Conservation (phyloP, 495 filamentous ascomycete genomes). For the Penicillium waksmanii region DNA sequence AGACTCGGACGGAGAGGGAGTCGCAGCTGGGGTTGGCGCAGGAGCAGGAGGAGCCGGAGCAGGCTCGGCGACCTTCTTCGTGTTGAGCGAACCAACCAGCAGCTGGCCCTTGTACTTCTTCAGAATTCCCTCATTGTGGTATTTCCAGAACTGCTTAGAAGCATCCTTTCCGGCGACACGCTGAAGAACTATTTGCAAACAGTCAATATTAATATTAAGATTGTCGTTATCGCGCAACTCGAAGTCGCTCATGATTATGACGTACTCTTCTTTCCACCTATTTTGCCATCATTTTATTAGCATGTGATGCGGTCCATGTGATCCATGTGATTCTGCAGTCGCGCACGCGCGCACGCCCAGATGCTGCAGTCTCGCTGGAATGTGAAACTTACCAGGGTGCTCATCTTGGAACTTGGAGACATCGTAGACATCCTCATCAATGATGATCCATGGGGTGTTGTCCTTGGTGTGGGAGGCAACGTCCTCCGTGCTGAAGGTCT, state of each 20-base stretch:
- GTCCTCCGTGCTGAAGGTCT: constrained; percentile 80
- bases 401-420: constrained; percentile 93
- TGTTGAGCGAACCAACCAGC: constrained; percentile 87
- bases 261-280: constrained; percentile 93
- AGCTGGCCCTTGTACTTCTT: constrained; percentile 93
- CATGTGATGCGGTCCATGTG: constrained; percentile 15
- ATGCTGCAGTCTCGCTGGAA: no score
- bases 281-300: constrained; percentile 11
- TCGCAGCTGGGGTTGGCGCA: constrained; percentile 38
- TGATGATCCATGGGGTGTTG: constrained; percentile 83
- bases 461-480: constrained; percentile 89
- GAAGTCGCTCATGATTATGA: constrained; percentile 14
- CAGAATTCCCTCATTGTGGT: constrained; percentile 91
- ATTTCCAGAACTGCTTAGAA: constrained; percentile 99
- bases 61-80: constrained; percentile 68
- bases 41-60: constrained; percentile 52
- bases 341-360: no score
- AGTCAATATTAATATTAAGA: background rate
- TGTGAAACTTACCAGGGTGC: constrained; percentile 70
- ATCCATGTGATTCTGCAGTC: no score
- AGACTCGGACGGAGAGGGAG: constrained; percentile 42
- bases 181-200: constrained; percentile 68
- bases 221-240: constrained; percentile 26
- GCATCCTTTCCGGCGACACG: constrained; percentile 96
- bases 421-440: constrained; percentile 97